Conservation (phyloP, 441 rosid genomes). For the Eutrema salsugineum region DNA sequence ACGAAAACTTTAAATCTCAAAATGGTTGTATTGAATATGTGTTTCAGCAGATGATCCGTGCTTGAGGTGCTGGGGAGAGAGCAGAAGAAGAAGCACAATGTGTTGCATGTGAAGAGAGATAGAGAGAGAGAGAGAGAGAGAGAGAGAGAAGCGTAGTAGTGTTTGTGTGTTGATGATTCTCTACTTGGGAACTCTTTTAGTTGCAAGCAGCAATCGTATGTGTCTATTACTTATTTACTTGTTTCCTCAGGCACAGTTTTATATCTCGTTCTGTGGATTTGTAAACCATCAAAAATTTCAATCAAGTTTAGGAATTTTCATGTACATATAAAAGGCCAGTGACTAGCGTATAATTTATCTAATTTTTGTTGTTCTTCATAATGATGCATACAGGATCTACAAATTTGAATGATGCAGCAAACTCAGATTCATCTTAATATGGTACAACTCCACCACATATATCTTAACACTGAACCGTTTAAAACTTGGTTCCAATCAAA, state of each 20-base stretch:
- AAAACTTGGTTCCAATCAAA: not conserved
- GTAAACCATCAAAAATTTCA: constrained; percentile 6
- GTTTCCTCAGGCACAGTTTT: not conserved
- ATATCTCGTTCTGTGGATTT: not conserved
- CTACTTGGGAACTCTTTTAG: constrained; percentile 16
- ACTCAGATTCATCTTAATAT: not conserved
- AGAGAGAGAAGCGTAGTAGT: not conserved
- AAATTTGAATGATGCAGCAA: not conserved
- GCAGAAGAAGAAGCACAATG: not conserved
- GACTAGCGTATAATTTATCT: not conserved
- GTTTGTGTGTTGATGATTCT: constrained; percentile 16
- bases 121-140: not conserved
- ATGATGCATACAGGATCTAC: not conserved
- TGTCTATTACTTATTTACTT: not conserved
- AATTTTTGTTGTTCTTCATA: not conserved
- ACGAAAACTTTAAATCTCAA: not conserved
- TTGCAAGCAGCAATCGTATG: not conserved
- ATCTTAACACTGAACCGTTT: not conserved
- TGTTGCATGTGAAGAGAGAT: not conserved
- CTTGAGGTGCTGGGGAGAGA: constrained; percentile 1
- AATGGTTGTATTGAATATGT: not conserved
- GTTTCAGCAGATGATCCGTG: constrained; percentile 18
- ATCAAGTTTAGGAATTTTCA: not conserved
- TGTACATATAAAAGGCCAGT: not conserved
- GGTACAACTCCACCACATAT: not conserved